Evolutionary conservation across 2,329 filamentous ascomycete genomes (phyloP), one percentile per base, ranked within the genome.

Genomic region (Truncatella angustata): DNA sequence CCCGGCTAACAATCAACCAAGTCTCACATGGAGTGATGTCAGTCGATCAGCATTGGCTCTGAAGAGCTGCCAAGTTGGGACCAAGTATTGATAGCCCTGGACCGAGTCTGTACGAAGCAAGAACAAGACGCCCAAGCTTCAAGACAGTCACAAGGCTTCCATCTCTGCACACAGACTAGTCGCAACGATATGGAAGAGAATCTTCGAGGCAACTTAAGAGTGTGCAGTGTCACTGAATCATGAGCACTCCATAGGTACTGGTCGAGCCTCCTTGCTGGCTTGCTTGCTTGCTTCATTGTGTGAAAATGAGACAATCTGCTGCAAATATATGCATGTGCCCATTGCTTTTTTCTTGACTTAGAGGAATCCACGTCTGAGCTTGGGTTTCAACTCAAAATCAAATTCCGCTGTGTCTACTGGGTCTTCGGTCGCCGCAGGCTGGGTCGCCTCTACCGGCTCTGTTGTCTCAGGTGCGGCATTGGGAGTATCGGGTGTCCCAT

Each of bases 81-180:
- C 56, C 50, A 49, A 60, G 51, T 59, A 60, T 60, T 67, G 70
- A 71, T 60, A 51, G 62, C 7, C 66, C 63, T 62, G 66, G 63
- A 64, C 63, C 60, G 45, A 51, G 59, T 68, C 71, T 66, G 40
- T 52, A 63, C 56, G n/a, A 61, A 63, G 68, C 60, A 59, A 63
- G 62, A 57, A 71, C 81, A 84, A 82, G 76, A 84, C 81, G 81
- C 71, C 62, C 59, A 62, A 59, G 54, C 63, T 66, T 70, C 72
- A 70, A 71, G 72, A 69, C 60, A 61, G 66, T 66, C 62, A 61
- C 68, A 71, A 71, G 73, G 69, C 64, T 63, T 82, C 73, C 53
- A 81, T 96, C 79, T 96, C 79, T 90, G 91, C 91, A 95, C 88
- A 86, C 84, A 89, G 91, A 96, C 91, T 94, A 86, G 92, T 94